Conservation (phyloP, 2,329 filamentous ascomycete genomes). For the Zarea fungicola region DNA sequence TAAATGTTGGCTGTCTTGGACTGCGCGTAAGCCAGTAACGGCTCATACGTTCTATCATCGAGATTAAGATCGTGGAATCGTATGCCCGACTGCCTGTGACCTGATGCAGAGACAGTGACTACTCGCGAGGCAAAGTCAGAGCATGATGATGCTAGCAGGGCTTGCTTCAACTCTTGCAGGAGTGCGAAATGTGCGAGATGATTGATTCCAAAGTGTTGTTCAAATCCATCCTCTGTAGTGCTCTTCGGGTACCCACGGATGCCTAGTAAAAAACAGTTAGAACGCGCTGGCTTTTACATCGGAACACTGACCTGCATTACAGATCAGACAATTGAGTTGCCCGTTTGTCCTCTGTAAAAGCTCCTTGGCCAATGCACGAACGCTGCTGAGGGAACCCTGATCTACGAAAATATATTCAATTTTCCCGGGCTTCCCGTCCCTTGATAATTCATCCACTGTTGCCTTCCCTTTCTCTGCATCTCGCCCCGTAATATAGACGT, state of each 20-base stretch:
- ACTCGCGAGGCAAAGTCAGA: constrained; percentile 38
- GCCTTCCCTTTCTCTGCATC: constrained; percentile 26
- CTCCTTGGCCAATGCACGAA: constrained; percentile 21
- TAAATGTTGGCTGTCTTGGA: constrained; percentile 44
- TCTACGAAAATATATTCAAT: constrained; percentile 31
- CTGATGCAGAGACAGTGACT: constrained; percentile 38
- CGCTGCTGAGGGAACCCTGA: constrained; percentile 25
- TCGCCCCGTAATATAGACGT: constrained; percentile 38
- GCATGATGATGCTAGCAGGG: constrained; percentile 34
- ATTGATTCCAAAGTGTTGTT: constrained; percentile 46
- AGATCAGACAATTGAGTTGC: constrained; percentile 30
- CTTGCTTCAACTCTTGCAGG: constrained; percentile 41
- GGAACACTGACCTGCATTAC: constrained; percentile 33
- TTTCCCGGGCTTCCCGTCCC: constrained; percentile 15
- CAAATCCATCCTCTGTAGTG: constrained; percentile 39
- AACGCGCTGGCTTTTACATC: neutral
- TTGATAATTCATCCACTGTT: constrained; percentile 18
- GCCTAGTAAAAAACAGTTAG: constrained; percentile 4
- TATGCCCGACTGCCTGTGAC: constrained; percentile 31
- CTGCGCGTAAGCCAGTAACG: constrained; percentile 34
- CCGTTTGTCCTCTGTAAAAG: constrained; percentile 16
- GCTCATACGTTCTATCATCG: constrained; percentile 27
- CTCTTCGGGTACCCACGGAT: constrained; percentile 34
- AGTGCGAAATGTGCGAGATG: constrained; percentile 41
- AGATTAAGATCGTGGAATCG: constrained; percentile 37